Conservation (phyloP, 305 asterid genomes). For the Ruellia speciosa region DNA sequence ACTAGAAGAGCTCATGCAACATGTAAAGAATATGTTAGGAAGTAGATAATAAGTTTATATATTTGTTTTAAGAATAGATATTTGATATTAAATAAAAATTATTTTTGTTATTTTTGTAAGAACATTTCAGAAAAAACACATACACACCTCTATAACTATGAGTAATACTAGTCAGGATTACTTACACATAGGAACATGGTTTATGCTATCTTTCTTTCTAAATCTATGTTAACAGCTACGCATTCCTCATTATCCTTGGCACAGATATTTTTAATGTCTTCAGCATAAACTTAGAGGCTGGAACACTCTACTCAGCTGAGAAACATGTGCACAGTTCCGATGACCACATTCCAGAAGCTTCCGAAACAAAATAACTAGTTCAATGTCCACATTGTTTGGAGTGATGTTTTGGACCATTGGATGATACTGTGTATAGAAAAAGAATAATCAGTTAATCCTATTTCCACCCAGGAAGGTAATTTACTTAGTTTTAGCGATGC, state of each 20-base stretch:
- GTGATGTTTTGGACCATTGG: conserved; percentile 50
- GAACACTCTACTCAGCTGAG: conserved; percentile 53
- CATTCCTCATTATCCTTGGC: conserved; percentile 24
- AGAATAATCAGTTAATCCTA: conserved; percentile 54
- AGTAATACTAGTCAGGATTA: no score
- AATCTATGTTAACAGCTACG: conserved; percentile 11
- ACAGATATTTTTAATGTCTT: conserved; percentile 33
- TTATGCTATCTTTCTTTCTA: no score
- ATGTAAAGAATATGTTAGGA: no score
- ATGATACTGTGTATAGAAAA: conserved; percentile 45
- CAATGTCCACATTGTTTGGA: conserved; percentile 41
- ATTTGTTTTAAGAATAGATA: no score
- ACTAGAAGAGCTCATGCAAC: no score
- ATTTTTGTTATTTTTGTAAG: no score
- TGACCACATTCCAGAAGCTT: conserved; percentile 54
- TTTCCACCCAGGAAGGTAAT: conserved; percentile 53
- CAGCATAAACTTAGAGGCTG: conserved; percentile 63
- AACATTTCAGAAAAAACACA: no score
- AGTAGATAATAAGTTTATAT: no score
- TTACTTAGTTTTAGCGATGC: conserved; percentile 48
- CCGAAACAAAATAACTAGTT: conserved; percentile 60
- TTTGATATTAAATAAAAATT: no score
- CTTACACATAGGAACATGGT: no score
- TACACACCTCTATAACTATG: no score
- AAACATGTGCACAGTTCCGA: conserved; percentile 49